These are phyloP conservation scores for Penicillium sp. DNA, from an alignment of 2,329 filamentous ascomycete genomes.

Conservation along the genomic window DNA sequence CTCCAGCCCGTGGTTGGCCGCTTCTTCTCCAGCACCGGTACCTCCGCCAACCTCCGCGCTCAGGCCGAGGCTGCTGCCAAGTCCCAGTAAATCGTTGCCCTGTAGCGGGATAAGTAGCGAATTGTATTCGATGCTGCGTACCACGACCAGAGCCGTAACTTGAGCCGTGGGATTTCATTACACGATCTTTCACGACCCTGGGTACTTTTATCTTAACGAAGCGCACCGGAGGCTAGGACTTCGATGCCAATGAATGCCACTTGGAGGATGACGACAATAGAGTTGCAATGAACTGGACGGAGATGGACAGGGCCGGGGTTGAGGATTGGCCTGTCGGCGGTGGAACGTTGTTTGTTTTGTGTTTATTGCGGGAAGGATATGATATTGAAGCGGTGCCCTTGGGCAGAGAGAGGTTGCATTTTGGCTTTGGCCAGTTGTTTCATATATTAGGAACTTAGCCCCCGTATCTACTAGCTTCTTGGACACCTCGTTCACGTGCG, in stretches of 20 bases:
- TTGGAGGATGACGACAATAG: conserved; percentile 14
- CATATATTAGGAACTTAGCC: conserved; percentile 3
- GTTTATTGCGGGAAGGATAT: not conserved
- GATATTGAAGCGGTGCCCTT: not conserved
- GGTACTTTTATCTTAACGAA: conserved; percentile 17
- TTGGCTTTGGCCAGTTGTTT: conserved; percentile 3
- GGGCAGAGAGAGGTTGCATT: conserved; percentile 1
- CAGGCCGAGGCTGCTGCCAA: conserved; percentile 75
- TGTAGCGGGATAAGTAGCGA: conserved; percentile 22
- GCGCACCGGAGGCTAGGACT: conserved; percentile 10
- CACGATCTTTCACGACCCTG: conserved; percentile 3
- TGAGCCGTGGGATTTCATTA: conserved; percentile 5
- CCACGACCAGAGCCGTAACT: conserved; percentile 1
- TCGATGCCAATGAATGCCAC: conserved; percentile 9
- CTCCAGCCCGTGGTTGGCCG: conserved; percentile 87
- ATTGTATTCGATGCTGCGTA: conserved; percentile 25
- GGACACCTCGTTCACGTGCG: not conserved
- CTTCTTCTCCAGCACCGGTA: conserved; percentile 80
- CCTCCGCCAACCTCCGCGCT: conserved; percentile 83
- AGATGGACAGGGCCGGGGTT: not conserved
- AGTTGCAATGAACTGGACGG: conserved; percentile 7
- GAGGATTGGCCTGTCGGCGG: not conserved
- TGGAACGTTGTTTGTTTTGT: not conserved
- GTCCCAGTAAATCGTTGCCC: conserved; percentile 56
- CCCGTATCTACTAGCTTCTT: conserved; percentile 5